Evolutionary conservation across 2,329 filamentous ascomycete genomes (phyloP), one percentile per base, ranked within the genome.

Genomic region (Phialemonium atrogriseum): DNA sequence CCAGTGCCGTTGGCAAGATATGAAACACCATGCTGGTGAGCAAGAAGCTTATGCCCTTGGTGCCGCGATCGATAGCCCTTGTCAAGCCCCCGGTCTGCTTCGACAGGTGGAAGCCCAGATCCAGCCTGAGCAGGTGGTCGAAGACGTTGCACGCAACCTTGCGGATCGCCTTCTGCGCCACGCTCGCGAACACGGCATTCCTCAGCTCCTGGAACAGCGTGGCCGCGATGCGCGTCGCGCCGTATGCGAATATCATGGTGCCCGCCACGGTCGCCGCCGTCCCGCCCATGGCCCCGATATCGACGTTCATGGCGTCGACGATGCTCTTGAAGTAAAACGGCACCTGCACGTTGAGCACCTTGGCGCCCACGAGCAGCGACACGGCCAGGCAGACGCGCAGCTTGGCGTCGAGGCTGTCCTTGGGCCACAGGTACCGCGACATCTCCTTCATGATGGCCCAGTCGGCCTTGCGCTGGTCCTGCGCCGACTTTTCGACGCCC

Each of bases 391-490:
- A 75, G 20, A 98, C 91, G 40, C 91, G 79, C 40, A 88, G 62
- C 54, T 93, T 85, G 4, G 87, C 93, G 34, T 79, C 79, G 48
- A 84, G 57, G 51, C 83, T 84, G 55, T 88, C 78, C 64, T 91
- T 94, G 14, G 91, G 91, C 91, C 91, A 98, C 14, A 98, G 66
- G 57, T 98, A 98, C 40, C 80, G 80, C 38, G 82, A 80, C 89
- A 98, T 96, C 56, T 98, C 89, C 60, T 84, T 93, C 69, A 98
- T 91, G 45, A 98, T 98, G 28, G 88, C 88, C 89, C 89, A 95
- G 52, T 98, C 91, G 7, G 88, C 89, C 61, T 88, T 93, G 47
- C 91, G 77, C 68, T 98, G 93, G 60, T 95, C 85, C 47, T 88
- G 78, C 13, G 77, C 80, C 30, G 76, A 77, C 50, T 75, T 79